A percentile compares a stretch with the other conserved stretches of the same genome.
phyloP scores from a whole-genome alignment of 805 yeast species.

The Yamadazyma philogaea region DNA sequence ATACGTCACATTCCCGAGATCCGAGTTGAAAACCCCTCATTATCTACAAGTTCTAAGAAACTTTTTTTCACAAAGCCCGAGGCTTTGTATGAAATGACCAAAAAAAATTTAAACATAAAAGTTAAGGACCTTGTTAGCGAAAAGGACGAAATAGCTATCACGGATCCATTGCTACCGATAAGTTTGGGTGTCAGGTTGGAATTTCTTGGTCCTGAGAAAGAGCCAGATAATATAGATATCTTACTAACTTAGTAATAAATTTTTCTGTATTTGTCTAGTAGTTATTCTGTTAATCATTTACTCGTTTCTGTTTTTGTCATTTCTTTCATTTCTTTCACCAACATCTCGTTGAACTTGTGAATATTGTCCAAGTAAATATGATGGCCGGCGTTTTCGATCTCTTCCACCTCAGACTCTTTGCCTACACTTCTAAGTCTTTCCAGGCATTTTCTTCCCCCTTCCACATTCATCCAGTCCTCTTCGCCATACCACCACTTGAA shows the following conservation, averaged over 20 bases:
- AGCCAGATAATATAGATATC: constrained; percentile 19
- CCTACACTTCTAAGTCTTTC: constrained; percentile 25
- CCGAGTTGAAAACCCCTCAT: constrained; percentile 43
- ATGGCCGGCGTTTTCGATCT: constrained; percentile 64
- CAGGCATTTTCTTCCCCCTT: constrained; percentile 45
- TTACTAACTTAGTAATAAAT: constrained; percentile 4
- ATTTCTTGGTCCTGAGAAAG: constrained; percentile 24
- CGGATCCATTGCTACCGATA: constrained; percentile 52
- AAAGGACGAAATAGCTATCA: constrained; percentile 51
- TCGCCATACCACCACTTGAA: constrained; percentile 86
- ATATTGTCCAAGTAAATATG: constrained; percentile 74
- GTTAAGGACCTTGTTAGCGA: constrained; percentile 35
- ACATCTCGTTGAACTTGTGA: constrained; percentile 47
- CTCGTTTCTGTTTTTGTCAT: constrained; percentile 8
- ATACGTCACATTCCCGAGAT: constrained; percentile 30
- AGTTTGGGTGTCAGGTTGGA: constrained; percentile 26
- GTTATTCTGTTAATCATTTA: background rate
- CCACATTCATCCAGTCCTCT: constrained; percentile 58
- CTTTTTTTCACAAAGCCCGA: constrained; percentile 50
- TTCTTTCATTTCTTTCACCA: constrained; percentile 50
- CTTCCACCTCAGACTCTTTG: constrained; percentile 26
- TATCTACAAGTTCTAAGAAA: constrained; percentile 36
- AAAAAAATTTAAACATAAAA: constrained; percentile 37
- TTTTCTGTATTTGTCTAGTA: background rate
- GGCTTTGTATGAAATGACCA: constrained; percentile 42